phyloP scores from a whole-genome alignment of 257 asterid genomes.

The Nyctanthes arbortristis region DNA sequence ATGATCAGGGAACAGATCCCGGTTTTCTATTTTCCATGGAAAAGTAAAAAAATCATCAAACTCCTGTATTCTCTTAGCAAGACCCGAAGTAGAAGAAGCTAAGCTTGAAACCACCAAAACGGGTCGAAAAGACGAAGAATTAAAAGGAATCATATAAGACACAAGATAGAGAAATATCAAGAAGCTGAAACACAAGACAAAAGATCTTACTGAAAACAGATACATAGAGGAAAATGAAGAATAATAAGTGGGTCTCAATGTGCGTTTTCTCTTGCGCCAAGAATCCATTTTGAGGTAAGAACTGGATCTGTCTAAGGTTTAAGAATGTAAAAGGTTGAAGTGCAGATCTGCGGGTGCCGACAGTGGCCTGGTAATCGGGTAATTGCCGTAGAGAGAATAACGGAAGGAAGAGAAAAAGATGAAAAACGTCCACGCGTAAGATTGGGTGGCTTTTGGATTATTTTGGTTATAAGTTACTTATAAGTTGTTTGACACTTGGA shows the following conservation, averaged over 20 bases:
- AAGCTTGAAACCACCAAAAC: slow-evolving; percentile 67
- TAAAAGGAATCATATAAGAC: slow-evolving; percentile 43
- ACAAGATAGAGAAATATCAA: slow-evolving; percentile 47
- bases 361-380: slow-evolving; percentile 46
- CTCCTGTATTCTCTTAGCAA: slow-evolving; percentile 42
- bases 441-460: background rate
- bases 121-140: slow-evolving; percentile 64
- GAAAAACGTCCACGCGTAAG: background rate
- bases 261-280: slow-evolving; percentile 80
- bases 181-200: slow-evolving; percentile 54
- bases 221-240: slow-evolving; percentile 24
- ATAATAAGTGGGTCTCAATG: slow-evolving; percentile 41
- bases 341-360: slow-evolving; percentile 55
- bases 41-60: slow-evolving; percentile 29
- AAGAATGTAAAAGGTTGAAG: slow-evolving; percentile 8
- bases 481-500: background rate
- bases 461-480: background rate
- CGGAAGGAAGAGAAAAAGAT: background rate
- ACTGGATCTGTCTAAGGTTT: slow-evolving; percentile 1
- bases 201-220: slow-evolving; percentile 65
- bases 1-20: slow-evolving; percentile 85
- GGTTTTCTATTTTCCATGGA: slow-evolving; percentile 52
- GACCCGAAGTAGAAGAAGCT: slow-evolving; percentile 44
- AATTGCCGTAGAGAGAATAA: slow-evolving; percentile 42
- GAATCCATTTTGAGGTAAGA: slow-evolving; percentile 43